These are phyloP conservation scores for Cyclocybe aegerita DNA, from an alignment of 768 basidiomycete genomes.

Conservation along the genomic window DNA sequence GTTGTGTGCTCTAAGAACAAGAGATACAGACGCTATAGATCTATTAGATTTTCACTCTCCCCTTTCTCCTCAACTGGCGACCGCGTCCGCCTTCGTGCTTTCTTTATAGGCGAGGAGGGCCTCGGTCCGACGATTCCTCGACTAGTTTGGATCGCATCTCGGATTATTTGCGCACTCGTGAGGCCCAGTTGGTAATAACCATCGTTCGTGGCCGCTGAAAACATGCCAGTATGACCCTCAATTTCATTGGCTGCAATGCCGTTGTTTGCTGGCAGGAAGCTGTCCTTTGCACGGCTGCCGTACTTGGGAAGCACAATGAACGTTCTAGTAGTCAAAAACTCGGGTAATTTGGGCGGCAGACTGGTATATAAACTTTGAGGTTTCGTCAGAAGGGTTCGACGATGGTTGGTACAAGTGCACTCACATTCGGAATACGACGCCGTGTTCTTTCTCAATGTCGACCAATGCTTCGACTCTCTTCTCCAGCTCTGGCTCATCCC, in stretches of 20 bases:
- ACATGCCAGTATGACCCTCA: slow-evolving; percentile 88
- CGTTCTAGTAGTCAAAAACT: slow-evolving; percentile 56
- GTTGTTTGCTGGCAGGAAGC: slow-evolving; percentile 69
- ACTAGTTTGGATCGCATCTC: slow-evolving; percentile 47
- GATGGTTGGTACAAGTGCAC: slow-evolving; percentile 23
- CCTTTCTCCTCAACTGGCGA: slow-evolving; percentile 5
- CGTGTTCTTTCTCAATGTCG: slow-evolving; percentile 55
- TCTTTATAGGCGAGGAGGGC: slow-evolving; percentile 1
- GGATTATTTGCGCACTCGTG: slow-evolving; percentile 57
- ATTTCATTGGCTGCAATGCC: slow-evolving; percentile 72
- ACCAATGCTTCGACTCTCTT: slow-evolving; percentile 63
- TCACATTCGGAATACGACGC: slow-evolving; percentile 73
- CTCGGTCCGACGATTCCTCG: slow-evolving; percentile 18
- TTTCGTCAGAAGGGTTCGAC: background rate
- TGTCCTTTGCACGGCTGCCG: slow-evolving; percentile 41
- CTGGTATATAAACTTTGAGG: slow-evolving; percentile 71
- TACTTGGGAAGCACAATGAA: slow-evolving; percentile 76
- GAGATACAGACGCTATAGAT: slow-evolving; percentile 9
- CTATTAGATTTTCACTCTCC: slow-evolving; percentile 10
- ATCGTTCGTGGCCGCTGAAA: slow-evolving; percentile 76
- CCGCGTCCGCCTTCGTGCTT: background rate
- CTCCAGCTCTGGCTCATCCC: slow-evolving; percentile 70
- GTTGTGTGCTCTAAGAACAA: background rate
- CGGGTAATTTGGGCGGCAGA: slow-evolving; percentile 68
- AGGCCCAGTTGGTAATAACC: slow-evolving; percentile 89